A percentile compares a stretch with the other conserved stretches of the same genome.
Conservation (phyloP, 2,329 filamentous ascomycete genomes). For the Blastomyces emzantsi region DNA sequence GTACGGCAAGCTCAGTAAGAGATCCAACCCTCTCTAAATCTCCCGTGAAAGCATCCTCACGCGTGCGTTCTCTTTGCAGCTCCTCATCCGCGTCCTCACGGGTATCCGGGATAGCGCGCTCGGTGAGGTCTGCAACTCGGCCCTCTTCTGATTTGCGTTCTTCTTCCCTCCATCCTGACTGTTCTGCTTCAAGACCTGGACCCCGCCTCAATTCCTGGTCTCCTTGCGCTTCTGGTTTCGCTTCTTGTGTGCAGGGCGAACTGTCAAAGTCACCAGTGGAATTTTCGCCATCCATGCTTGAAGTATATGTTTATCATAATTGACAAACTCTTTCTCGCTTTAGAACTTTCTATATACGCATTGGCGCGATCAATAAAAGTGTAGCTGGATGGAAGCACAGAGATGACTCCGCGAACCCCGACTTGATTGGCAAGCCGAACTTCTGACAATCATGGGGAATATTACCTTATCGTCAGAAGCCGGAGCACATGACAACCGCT, state of each 20-base stretch:
- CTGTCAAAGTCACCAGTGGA: background rate
- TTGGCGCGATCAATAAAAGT: background rate
- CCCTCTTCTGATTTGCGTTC: background rate
- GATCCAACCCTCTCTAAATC: conserved; percentile 11
- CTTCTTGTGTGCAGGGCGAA: background rate
- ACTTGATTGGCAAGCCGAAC: background rate
- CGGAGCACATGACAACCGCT: background rate
- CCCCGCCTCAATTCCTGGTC: background rate
- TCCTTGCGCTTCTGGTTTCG: no score
- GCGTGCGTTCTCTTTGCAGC: background rate
- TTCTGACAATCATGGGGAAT: background rate
- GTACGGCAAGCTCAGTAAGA: conserved; percentile 25
- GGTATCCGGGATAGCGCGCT: conserved; percentile 6
- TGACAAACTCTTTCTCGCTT: background rate
- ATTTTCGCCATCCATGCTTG: conserved; percentile 6
- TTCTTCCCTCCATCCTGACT: background rate
- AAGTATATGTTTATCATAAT: background rate
- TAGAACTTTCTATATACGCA: background rate
- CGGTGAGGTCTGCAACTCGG: background rate
- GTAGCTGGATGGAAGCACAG: background rate
- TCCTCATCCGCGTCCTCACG: conserved; percentile 8
- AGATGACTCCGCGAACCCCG: no score
- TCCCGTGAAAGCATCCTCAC: conserved; percentile 11
- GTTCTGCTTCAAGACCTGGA: background rate
- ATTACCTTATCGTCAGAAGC: background rate